Evolutionary conservation across 1,284 basidiomycete species (phyloP).

Genomic region (Pseudozyma pruni): DNA sequence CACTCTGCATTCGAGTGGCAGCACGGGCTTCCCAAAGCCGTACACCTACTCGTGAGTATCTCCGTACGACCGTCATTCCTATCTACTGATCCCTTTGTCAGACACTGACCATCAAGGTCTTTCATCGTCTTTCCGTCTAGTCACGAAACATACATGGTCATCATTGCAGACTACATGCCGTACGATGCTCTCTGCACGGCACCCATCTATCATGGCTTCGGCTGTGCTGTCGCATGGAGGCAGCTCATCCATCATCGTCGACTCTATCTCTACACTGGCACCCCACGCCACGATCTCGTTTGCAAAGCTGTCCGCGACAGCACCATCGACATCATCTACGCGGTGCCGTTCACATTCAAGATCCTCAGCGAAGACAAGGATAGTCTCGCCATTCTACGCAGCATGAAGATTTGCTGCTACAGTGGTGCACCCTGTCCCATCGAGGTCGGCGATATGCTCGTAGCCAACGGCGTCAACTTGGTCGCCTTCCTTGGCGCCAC

Average conservation of each 20-base stretch:
- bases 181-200: slow-evolving; percentile 32
- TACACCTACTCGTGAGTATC: slow-evolving; percentile 20
- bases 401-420: slow-evolving; percentile 72
- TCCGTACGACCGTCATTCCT: not conserved
- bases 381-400: slow-evolving; percentile 70
- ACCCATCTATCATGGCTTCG: slow-evolving; percentile 49
- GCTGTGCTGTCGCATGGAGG: slow-evolving; percentile 31
- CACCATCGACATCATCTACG: slow-evolving; percentile 57
- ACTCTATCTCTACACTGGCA: slow-evolving; percentile 34
- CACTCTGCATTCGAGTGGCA: slow-evolving; percentile 46
- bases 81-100: not conserved
- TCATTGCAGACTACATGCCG: slow-evolving; percentile 23
- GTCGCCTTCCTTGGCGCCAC: slow-evolving; percentile 72
- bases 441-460: slow-evolving; percentile 74
- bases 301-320: slow-evolving; percentile 9
- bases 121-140: not conserved
- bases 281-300: slow-evolving; percentile 24
- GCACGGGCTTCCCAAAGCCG: slow-evolving; percentile 48
- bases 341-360: slow-evolving; percentile 70
- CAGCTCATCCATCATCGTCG: slow-evolving; percentile 18
- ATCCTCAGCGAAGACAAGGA: slow-evolving; percentile 73
- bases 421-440: slow-evolving; percentile 70
- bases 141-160: slow-evolving; percentile 24
- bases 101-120: not conserved
- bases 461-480: slow-evolving; percentile 73